Conservation (phyloP, 192 early-diverging fungal species). For the Mortierella claussenii region DNA sequence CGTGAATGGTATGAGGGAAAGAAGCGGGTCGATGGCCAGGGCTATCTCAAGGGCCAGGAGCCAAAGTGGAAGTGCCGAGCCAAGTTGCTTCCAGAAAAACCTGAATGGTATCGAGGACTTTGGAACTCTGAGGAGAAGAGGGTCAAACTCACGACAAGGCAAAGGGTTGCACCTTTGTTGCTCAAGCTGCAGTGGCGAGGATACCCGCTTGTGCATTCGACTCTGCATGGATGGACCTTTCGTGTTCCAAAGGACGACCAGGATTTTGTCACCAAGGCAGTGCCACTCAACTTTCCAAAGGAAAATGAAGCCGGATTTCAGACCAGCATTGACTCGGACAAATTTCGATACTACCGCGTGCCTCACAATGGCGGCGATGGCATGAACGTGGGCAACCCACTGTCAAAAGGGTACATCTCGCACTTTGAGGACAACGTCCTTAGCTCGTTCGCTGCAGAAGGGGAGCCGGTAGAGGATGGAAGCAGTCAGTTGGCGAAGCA, state of each 20-base stretch:
- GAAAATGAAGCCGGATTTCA: slow-evolving; percentile 58
- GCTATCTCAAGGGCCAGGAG: slow-evolving; percentile 54
- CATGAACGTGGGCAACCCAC: slow-evolving; percentile 83
- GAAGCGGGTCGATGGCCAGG: slow-evolving; percentile 36
- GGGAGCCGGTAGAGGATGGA: slow-evolving; percentile 3
- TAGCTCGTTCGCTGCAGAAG: slow-evolving; percentile 67
- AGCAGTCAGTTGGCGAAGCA: slow-evolving; percentile 68
- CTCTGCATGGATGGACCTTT: slow-evolving; percentile 84
- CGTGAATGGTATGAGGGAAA: slow-evolving; percentile 43
- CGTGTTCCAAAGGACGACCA: slow-evolving; percentile 65
- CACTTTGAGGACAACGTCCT: slow-evolving; percentile 86
- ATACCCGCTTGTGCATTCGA: slow-evolving; percentile 80
- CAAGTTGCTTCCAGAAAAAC: slow-evolving; percentile 64
- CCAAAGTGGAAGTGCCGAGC: slow-evolving; percentile 52
- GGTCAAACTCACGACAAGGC: slow-evolving; percentile 76
- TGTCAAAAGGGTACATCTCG: slow-evolving; percentile 83
- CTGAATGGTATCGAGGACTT: slow-evolving; percentile 86
- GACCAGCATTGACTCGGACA: slow-evolving; percentile 53
- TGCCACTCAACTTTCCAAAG: slow-evolving; percentile 22
- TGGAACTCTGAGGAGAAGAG: slow-evolving; percentile 68
- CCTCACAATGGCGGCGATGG: slow-evolving; percentile 90
- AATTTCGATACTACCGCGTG: slow-evolving; percentile 71
- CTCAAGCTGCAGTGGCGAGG: slow-evolving; percentile 86
- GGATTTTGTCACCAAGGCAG: slow-evolving; percentile 18
- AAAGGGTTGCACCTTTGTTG: slow-evolving; percentile 82